Conservation (phyloP, 2,329 filamentous ascomycete species). For the Colletotrichum abscissum region DNA sequence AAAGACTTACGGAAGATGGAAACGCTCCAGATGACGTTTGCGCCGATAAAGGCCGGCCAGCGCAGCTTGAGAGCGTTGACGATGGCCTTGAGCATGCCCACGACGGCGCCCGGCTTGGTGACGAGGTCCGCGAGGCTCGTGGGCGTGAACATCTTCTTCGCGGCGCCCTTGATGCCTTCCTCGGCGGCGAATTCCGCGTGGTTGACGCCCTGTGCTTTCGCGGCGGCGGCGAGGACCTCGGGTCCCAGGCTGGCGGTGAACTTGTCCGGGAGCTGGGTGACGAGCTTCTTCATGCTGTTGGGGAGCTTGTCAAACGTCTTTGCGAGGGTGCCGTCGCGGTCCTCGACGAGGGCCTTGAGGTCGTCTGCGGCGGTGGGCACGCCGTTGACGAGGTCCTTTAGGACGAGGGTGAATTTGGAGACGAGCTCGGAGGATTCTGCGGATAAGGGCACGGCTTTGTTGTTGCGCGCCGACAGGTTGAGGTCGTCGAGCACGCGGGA, state of each 20-base stretch:
- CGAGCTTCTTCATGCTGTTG: slow-evolving; percentile 83
- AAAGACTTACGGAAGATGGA: slow-evolving; percentile 80
- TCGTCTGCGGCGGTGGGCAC: slow-evolving; percentile 94
- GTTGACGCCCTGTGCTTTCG: slow-evolving; percentile 77
- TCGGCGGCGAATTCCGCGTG: slow-evolving; percentile 60
- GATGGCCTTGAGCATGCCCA: slow-evolving; percentile 88
- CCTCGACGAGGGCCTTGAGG: slow-evolving; percentile 73
- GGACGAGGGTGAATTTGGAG: slow-evolving; percentile 85
- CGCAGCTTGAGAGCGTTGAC: slow-evolving; percentile 87
- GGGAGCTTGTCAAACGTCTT: slow-evolving; percentile 77
- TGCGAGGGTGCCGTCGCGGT: slow-evolving; percentile 70
- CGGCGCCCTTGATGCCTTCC: slow-evolving; percentile 62
- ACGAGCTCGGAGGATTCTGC: slow-evolving; percentile 85
- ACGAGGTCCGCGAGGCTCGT: slow-evolving; percentile 82
- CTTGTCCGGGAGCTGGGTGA: slow-evolving; percentile 86
- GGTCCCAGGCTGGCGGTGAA: slow-evolving; percentile 81
- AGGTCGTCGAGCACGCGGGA: slow-evolving; percentile 83
- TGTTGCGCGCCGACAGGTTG: slow-evolving; percentile 85
- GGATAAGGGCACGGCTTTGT: slow-evolving; percentile 86
- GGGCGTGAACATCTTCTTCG: slow-evolving; percentile 75
- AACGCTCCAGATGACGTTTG: slow-evolving; percentile 89
- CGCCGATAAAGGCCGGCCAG: slow-evolving; percentile 91
- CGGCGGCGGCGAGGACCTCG: slow-evolving; percentile 82
- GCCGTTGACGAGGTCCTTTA: slow-evolving; percentile 92
- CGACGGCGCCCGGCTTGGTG: slow-evolving; percentile 87